These are phyloP conservation scores for Cyclostephanos tholiformis DNA, from an alignment of 108 stramenopile species.

Conservation along the genomic window DNA sequence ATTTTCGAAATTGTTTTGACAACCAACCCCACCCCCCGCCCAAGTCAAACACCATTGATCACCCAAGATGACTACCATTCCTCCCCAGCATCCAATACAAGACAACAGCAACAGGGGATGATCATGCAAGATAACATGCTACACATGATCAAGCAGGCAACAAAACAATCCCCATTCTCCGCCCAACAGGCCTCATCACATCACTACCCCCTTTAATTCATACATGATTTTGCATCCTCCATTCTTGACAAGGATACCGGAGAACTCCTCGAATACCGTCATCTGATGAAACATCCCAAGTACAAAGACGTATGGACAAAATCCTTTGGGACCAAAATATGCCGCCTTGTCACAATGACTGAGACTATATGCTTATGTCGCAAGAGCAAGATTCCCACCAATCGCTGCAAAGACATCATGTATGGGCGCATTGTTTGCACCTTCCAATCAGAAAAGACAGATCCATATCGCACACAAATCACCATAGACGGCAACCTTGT, in stretches of 20 bases:
- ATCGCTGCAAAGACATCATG: conserved; percentile 14
- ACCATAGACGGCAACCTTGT: conserved; percentile 43
- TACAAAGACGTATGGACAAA: background rate
- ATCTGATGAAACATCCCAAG: conserved; percentile 24
- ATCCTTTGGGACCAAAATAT: background rate
- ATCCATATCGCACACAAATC: conserved; percentile 22
- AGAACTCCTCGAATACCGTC: conserved; percentile 16
- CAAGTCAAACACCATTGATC: too few relatives aligned
- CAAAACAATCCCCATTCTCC: background rate
- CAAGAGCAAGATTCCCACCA: conserved; percentile 16
- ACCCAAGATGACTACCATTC: too few relatives aligned
- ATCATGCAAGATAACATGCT: too few relatives aligned
- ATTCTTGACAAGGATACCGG: conserved; percentile 33
- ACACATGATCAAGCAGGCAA: too few relatives aligned
- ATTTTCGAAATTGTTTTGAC: too few relatives aligned
- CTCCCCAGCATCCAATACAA: too few relatives aligned
- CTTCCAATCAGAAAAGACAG: conserved; percentile 24
- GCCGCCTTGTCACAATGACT: background rate
- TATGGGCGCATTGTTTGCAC: conserved; percentile 32
- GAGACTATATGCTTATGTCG: conserved; percentile 15
- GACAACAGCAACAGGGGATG: too few relatives aligned
- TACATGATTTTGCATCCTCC: background rate
- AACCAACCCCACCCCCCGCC: too few relatives aligned
- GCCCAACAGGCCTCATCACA: background rate
- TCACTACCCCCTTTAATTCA: background rate